phyloP scores from a whole-genome alignment of 805 yeast genomes.

The Torulaspora maleeae region DNA sequence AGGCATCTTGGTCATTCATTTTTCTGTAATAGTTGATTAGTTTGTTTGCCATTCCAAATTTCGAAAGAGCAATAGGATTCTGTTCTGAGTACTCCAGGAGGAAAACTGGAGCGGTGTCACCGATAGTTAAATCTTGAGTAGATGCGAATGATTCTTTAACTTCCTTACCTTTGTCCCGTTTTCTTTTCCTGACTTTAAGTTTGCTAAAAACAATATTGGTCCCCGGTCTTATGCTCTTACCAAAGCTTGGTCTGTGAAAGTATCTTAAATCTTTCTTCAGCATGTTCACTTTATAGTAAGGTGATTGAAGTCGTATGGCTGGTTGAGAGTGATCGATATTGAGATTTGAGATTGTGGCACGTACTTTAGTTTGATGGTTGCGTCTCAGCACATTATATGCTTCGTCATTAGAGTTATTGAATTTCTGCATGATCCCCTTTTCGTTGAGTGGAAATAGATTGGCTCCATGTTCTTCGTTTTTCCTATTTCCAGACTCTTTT shows the following conservation, averaged over 20 bases:
- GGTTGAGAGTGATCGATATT: constrained; percentile 89
- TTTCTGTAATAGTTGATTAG: constrained; percentile 90
- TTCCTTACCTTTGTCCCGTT: constrained; percentile 83
- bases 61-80: constrained; percentile 72
- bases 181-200: constrained; percentile 72
- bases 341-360: constrained; percentile 87
- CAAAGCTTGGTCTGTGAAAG: constrained; percentile 75
- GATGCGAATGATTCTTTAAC: constrained; percentile 65
- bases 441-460: constrained; percentile 48
- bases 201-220: constrained; percentile 70
- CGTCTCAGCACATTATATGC: constrained; percentile 77
- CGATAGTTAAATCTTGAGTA: constrained; percentile 71
- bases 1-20: constrained; percentile 68
- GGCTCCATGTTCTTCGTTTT: constrained; percentile 8
- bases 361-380: constrained; percentile 84
- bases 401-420: constrained; percentile 83
- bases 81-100: constrained; percentile 90
- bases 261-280: constrained; percentile 63
- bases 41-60: constrained; percentile 94
- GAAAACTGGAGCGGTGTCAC: constrained; percentile 75
- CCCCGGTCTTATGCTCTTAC: constrained; percentile 61
- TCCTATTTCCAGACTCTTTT: constrained; percentile 15
- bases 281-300: constrained; percentile 78
- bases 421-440: constrained; percentile 51
- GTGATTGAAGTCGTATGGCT: constrained; percentile 81